Base-by-base conservation (phyloP, 2,329 filamentous ascomycete species). In the Arthrinium phaeospermum region DNA sequence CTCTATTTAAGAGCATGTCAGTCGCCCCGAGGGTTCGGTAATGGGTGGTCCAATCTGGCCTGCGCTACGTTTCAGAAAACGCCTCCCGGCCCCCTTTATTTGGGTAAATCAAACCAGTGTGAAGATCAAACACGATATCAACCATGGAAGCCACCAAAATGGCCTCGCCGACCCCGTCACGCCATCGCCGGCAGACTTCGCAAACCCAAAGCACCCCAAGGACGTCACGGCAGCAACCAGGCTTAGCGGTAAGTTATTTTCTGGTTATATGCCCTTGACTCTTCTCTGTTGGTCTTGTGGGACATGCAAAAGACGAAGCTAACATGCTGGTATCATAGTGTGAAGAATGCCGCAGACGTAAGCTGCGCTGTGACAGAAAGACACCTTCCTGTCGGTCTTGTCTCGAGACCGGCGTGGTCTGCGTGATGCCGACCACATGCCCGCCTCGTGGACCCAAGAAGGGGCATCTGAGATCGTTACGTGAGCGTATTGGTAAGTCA, bases 271-370 rank as follows among this genome's bases (percentile, higher is more conserved):
- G n/a, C 34, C 34, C 7, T 37, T 37, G 34, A 4, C 37, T 10
- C 1, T n/a, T 8, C 19, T 2, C 8, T 47, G 19, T 2, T n/a
- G 6, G 7, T n/a, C 2, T 47, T 22, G 5, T 6, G 19, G 16
- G 13, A 30, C 19, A 24, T 12, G 5, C 12, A 6, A 8, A 53
- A 5, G 24, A 6, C 16, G 4, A 8, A 30, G 2, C 24, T 10
- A 12, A 57, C 27, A 19, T 1, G 34, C 8, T 34, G 27, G 0
- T 7, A 0, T 16, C 6, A 24, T 45, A 67, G 70, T 78, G 77
- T 46, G 76, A 78, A 27, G 75, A 77, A 68, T 78, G 77, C 70
- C 74, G 77, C 24, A 77, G 76, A 44, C 73, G 76, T 30, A 78
- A 77, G 64, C 22, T 78, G 4, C 74, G 76, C 68, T 78, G 77